These are phyloP conservation scores for Leishmania guyanensis DNA, from an alignment of 208 protist species.

Conservation along the genomic window DNA sequence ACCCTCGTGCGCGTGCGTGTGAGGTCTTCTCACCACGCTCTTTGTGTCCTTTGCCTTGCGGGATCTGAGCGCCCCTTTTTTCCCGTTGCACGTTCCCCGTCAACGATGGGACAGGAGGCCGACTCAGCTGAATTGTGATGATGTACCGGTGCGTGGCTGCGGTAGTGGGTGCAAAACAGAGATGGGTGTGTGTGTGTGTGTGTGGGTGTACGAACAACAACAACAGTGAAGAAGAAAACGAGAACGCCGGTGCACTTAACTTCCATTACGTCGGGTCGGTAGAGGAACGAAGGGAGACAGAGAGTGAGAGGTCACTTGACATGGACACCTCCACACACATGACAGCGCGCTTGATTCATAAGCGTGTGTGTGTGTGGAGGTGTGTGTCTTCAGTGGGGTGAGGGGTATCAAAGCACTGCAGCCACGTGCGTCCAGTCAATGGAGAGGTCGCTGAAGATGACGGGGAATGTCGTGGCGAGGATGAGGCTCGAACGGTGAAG, in stretches of 20 bases:
- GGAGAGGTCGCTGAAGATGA: not conserved
- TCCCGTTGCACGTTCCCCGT: not conserved
- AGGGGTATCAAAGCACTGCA: not conserved
- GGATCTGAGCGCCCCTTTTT: not conserved
- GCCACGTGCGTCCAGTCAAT: not conserved
- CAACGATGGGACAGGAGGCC: not conserved
- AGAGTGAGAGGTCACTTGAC: no score
- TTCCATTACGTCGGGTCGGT: not conserved
- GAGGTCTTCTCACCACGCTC: not conserved
- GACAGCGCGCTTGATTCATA: not conserved
- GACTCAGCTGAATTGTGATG: not conserved
- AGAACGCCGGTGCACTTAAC: no score
- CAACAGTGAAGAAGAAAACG: no score
- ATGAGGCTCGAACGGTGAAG: not conserved
- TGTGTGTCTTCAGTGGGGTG: not conserved
- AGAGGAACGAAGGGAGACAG: not conserved
- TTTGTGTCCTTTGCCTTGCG: not conserved
- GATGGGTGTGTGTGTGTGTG: no score
- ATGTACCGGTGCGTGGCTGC: not conserved
- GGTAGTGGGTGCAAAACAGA: not conserved
- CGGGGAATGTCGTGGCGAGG: not conserved
- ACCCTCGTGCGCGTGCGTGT: not conserved
- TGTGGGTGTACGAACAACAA: no score
- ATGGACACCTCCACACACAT: no score
- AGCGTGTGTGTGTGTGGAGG: constrained; percentile 18